Conservation (phyloP, 768 basidiomycete species). For the Psilocybe cyanescens region DNA sequence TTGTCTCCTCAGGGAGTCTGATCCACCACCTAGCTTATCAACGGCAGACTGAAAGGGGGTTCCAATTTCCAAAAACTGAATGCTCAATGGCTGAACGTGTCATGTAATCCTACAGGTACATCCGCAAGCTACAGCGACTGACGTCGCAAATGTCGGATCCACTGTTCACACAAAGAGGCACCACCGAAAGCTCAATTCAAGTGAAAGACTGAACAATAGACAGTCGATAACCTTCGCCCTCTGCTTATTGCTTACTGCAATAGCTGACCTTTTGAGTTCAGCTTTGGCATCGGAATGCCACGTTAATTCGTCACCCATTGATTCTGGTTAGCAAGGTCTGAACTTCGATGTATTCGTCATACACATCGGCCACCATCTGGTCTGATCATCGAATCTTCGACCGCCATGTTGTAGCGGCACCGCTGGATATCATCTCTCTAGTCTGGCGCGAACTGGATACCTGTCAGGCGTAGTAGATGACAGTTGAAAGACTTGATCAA, state of each 20-base stretch:
- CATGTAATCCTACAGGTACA: neutral
- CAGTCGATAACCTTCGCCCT: too few relatives aligned
- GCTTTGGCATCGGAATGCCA: too few relatives aligned
- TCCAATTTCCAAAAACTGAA: neutral
- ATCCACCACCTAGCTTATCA: neutral
- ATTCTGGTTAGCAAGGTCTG: too few relatives aligned
- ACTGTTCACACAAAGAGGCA: too few relatives aligned
- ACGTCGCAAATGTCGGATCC: neutral
- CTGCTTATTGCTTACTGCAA: too few relatives aligned
- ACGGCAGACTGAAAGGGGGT: neutral
- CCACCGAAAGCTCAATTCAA: neutral
- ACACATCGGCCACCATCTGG: neutral
- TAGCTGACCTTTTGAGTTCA: too few relatives aligned
- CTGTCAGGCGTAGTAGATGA: neutral
- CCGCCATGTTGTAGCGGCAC: neutral
- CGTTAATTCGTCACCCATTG: too few relatives aligned
- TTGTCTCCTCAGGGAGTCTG: neutral
- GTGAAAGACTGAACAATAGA: neutral
- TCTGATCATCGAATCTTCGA: neutral
- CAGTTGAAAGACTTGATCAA: slow-evolving; percentile 1
- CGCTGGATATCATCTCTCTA: neutral
- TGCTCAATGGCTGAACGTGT: neutral
- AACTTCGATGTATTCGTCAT: too few relatives aligned
- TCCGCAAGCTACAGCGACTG: neutral
- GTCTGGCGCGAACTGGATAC: neutral